A percentile compares a stretch with the other conserved stretches of the same genome.
phyloP scores from a whole-genome alignment of 2,329 filamentous ascomycete genomes.

The Diaporthe caulivora region DNA sequence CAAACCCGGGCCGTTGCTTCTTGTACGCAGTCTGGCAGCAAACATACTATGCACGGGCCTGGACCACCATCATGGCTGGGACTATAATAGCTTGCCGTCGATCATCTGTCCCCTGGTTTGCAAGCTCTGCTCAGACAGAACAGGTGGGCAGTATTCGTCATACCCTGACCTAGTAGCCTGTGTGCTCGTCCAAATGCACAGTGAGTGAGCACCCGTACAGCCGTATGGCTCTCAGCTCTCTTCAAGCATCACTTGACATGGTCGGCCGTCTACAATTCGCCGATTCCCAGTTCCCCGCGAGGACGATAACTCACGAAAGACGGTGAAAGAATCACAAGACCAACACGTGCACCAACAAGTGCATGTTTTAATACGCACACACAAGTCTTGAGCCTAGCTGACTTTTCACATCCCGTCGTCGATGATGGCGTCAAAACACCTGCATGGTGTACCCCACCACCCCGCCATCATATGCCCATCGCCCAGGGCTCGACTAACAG shows the following conservation, averaged over 20 bases:
- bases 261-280: not conserved
- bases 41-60: too few relatives aligned
- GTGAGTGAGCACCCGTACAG: not conserved
- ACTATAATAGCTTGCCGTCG: not conserved
- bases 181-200: not conserved
- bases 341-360: constrained; percentile 18
- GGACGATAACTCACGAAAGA: not conserved
- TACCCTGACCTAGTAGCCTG: not conserved
- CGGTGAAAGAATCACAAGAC: not conserved
- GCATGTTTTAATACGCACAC: not conserved
- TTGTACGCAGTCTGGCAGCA: not conserved
- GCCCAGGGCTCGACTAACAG: constrained; percentile 8
- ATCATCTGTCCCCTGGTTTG: constrained; percentile 7
- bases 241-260: constrained; percentile 6
- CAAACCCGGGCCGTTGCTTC: constrained; percentile 6
- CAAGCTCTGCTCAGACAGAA: not conserved
- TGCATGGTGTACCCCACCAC: constrained; percentile 35
- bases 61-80: not conserved
- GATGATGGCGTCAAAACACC: constrained; percentile 29
- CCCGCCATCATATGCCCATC: constrained; percentile 24
- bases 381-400: not conserved
- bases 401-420: constrained; percentile 22
- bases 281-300: not conserved
- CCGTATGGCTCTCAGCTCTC: not conserved
- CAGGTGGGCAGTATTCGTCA: constrained; percentile 6